A percentile compares a stretch with the other conserved stretches of the same genome.
These are phyloP conservation scores for Glebionis coronaria DNA, from an alignment of 129 eudicot genomes.

Conservation along the genomic window DNA sequence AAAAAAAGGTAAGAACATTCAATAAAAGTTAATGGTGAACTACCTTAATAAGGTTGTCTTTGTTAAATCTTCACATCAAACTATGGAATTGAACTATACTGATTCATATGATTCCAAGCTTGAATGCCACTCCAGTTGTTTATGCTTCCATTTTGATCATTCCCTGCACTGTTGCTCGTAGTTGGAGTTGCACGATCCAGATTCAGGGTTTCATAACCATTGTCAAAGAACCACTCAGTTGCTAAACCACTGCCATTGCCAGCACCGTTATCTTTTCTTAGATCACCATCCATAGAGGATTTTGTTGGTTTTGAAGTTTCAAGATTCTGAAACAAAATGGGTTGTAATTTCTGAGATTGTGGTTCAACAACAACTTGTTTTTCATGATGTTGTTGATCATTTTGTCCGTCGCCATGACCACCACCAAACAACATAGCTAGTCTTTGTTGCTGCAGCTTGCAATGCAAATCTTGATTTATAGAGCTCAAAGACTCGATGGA, in stretches of 20 bases:
- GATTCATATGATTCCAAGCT: slow-evolving; percentile 52
- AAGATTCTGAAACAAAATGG: slow-evolving; percentile 65
- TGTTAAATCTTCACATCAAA: slow-evolving; percentile 11
- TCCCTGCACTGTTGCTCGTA: slow-evolving; percentile 30
- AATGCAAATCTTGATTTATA: slow-evolving; percentile 83
- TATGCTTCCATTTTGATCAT: slow-evolving; percentile 43
- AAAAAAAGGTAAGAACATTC: slow-evolving; percentile 7
- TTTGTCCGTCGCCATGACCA: slow-evolving; percentile 31
- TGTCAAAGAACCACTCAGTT: slow-evolving; percentile 64
- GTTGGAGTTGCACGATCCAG: slow-evolving; percentile 29
- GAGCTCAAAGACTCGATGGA: slow-evolving; percentile 85
- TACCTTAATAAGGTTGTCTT: slow-evolving; percentile 11
- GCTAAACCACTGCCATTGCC: slow-evolving; percentile 30
- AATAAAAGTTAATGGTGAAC: background rate
- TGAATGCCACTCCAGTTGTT: slow-evolving; percentile 48
- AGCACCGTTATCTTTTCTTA: slow-evolving; percentile 27
- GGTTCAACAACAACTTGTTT: slow-evolving; percentile 18
- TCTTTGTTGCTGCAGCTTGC: slow-evolving; percentile 89
- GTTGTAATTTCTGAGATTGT: slow-evolving; percentile 45
- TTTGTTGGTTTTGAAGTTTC: slow-evolving; percentile 42
- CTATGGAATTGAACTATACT: slow-evolving; percentile 41
- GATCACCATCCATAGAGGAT: slow-evolving; percentile 20
- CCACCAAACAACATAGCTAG: slow-evolving; percentile 55
- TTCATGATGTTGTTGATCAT: slow-evolving; percentile 25
- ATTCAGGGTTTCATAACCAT: slow-evolving; percentile 33